These are phyloP conservation scores for Dissoconium aciculare DNA, from an alignment of 2,329 filamentous ascomycete species.

Conservation along the genomic window DNA sequence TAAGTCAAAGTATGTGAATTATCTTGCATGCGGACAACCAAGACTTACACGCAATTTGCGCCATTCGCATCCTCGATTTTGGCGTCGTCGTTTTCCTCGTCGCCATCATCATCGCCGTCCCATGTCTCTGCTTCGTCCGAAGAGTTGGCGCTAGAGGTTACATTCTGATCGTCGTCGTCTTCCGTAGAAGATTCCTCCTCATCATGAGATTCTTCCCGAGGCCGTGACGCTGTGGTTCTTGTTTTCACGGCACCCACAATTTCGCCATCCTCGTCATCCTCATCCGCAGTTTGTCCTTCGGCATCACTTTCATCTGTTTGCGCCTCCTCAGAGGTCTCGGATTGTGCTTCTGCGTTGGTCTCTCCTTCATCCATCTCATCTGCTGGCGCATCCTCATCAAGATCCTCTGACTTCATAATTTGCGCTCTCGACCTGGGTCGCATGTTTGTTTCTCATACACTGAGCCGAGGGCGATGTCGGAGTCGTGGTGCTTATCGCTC, in stretches of 20 bases:
- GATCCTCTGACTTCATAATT: conserved; percentile 14
- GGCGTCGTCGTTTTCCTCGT: conserved; percentile 39
- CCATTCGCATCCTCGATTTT: conserved; percentile 38
- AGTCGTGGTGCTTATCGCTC: too few relatives aligned
- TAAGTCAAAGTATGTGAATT: conserved; percentile 18
- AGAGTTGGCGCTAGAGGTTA: conserved; percentile 25
- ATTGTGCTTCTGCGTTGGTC: conserved; percentile 26
- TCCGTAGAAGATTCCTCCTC: conserved; percentile 25
- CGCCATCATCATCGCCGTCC: conserved; percentile 30
- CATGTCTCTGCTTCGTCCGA: conserved; percentile 40
- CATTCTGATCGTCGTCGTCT: conserved; percentile 22
- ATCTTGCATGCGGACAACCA: conserved; percentile 3
- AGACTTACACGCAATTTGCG: conserved; percentile 51
- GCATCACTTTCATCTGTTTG: conserved; percentile 37
- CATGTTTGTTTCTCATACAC: too few relatives aligned
- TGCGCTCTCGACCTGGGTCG: too few relatives aligned
- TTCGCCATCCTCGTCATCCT: conserved; percentile 33
- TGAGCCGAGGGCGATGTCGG: too few relatives aligned
- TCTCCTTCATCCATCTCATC: conserved; percentile 16
- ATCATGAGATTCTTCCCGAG: conserved; percentile 23
- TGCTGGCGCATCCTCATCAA: conserved; percentile 16
- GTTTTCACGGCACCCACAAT: conserved; percentile 26
- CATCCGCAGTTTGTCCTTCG: conserved; percentile 34
- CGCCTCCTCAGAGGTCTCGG: conserved; percentile 17
- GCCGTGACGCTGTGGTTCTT: conserved; percentile 20